Base-by-base conservation (phyloP, 1,139 yeast species). In the Kazachstania sp. region DNA sequence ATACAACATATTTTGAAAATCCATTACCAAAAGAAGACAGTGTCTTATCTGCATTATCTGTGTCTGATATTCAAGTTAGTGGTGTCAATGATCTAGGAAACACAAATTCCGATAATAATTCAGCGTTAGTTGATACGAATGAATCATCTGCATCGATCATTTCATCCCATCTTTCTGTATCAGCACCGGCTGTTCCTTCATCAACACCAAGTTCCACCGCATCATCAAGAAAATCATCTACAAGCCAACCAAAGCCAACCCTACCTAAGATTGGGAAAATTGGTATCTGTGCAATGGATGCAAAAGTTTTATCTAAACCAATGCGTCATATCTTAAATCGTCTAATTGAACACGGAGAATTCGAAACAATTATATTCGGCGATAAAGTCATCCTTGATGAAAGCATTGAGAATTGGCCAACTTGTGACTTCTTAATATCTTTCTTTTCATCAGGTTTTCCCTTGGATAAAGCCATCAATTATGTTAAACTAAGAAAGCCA, bases 241-340 rank as follows among this genome's bases (percentile, higher is more conserved):
- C 57, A 11, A 56, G 64, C 3, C 48, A 46, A 4, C 30, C 55
- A 0, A 68, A 62, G 45, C 78, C 81, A 2, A 73, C 75, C 51
- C 61, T 81, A 44, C 90, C 92, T 2, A 82, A 78, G 55, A 78
- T 88, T 54, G 98, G 98, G 35, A 88, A 87, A 57, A 87, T 94
- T 58, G 99, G 99, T 42, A 96, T 94, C 1, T 94, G 98, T 71
- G 99, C 99, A 8, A 90, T 94, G 97, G 98, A 94, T 66, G 83
- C 92, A 47, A 94, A 94, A 66, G 98, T 90, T 1, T 75, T 95
- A 63, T 85, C 95, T 37, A 94, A 94, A 67, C 98, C 99, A 2
- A 92, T 97, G 64, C 74, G 97, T 52, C 86, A 85, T 52, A 94
- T 94, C 53, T 72, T 94, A 57, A 90, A 86, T 65, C 72, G 96